Conservation (phyloP, 129 eudicot genomes). For the Erigeron canadensis region DNA sequence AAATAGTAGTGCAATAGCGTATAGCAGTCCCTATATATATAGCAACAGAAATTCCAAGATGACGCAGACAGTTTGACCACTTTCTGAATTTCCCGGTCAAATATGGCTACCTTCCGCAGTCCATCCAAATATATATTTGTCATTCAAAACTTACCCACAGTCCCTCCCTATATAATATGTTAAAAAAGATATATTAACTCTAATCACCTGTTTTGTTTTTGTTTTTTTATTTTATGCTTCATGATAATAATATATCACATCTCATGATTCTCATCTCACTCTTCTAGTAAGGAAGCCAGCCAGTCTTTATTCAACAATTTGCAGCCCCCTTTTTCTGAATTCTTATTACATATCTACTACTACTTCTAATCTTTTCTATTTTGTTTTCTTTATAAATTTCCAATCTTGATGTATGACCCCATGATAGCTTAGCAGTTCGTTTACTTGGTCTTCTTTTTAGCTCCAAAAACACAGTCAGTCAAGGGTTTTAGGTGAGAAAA, state of each 20-base stretch:
- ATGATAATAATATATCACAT: no score
- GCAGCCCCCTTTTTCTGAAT: conserved; percentile 40
- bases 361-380: no score
- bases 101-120: conserved; percentile 27
- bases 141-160: conserved; percentile 21
- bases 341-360: not conserved
- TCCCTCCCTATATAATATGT: no score
- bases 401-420: not conserved
- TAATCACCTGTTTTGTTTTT: not conserved
- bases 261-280: no score
- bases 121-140: not conserved
- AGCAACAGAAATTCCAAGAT: conserved; percentile 32
- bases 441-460: conserved; percentile 25
- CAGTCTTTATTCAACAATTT: conserved; percentile 36
- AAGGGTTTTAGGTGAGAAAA: conserved; percentile 37
- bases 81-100: conserved; percentile 32
- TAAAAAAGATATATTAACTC: no score
- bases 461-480: conserved; percentile 26
- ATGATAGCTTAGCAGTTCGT: conserved; percentile 32
- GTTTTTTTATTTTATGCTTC: not conserved
- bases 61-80: conserved; percentile 35
- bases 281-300: not conserved
- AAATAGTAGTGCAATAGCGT: not conserved
- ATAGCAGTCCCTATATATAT: conserved; percentile 30
- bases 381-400: conserved; percentile 9